Conservation (phyloP, 75 land plant species). For the Chamaecyparis obtusa region DNA sequence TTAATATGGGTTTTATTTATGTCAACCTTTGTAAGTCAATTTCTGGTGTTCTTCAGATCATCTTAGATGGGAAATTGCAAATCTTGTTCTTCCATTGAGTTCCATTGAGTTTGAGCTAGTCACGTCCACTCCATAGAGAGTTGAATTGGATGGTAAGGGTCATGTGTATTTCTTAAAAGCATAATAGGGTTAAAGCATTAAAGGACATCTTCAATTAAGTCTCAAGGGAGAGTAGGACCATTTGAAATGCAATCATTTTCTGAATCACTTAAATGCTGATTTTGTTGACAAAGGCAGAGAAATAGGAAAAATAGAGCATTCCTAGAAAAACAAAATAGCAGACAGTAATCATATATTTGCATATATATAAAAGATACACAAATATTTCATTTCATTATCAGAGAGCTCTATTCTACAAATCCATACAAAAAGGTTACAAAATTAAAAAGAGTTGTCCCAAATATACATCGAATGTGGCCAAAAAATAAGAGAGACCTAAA, state of each 20-base stretch:
- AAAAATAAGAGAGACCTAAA: too few relatives aligned
- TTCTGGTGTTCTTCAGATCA: neutral
- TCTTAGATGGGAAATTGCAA: neutral
- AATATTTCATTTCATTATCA: too few relatives aligned
- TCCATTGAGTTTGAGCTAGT: neutral
- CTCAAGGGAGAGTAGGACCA: constrained; percentile 59
- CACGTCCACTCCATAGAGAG: neutral
- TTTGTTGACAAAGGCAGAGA: too few relatives aligned
- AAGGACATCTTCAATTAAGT: constrained; percentile 24
- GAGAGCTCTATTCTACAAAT: too few relatives aligned
- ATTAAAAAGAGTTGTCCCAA: too few relatives aligned
- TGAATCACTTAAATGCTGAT: constrained; percentile 76
- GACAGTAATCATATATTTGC: too few relatives aligned
- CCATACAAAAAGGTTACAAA: too few relatives aligned
- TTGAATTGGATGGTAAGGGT: neutral
- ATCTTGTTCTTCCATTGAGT: neutral
- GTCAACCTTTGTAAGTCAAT: neutral
- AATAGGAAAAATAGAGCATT: too few relatives aligned
- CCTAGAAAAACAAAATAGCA: too few relatives aligned
- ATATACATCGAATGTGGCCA: too few relatives aligned
- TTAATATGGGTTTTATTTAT: neutral
- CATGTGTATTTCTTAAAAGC: neutral
- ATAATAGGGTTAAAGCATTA: too few relatives aligned
- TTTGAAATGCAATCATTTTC: constrained; percentile 84
- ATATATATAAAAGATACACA: too few relatives aligned